These are phyloP conservation scores for Solanum tarapatanum DNA, from an alignment of 257 asterid genomes.

Conservation along the genomic window DNA sequence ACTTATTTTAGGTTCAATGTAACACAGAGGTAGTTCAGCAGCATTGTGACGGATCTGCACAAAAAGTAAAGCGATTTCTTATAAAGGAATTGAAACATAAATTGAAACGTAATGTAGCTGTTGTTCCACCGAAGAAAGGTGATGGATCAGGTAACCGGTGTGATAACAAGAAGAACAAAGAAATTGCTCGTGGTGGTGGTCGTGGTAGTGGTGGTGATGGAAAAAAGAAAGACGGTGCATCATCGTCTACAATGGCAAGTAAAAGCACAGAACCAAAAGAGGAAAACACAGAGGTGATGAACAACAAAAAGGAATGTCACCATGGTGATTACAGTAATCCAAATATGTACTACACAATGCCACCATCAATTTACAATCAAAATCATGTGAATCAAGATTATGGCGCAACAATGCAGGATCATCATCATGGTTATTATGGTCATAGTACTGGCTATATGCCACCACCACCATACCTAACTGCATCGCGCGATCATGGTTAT, in stretches of 20 bases:
- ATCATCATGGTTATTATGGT: background rate
- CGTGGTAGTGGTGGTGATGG: background rate
- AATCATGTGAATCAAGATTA: slow-evolving; percentile 45
- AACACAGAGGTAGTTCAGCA: slow-evolving; percentile 38
- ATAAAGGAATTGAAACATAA: slow-evolving; percentile 46
- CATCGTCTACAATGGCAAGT: slow-evolving; percentile 2
- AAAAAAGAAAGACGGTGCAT: background rate
- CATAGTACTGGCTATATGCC: slow-evolving; percentile 27
- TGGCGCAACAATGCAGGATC: slow-evolving; percentile 22
- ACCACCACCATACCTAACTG: too few species aligned
- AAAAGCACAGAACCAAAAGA: slow-evolving; percentile 11
- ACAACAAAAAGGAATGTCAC: slow-evolving; percentile 40
- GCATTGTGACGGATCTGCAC: slow-evolving; percentile 80
- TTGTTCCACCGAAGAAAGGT: slow-evolving; percentile 50
- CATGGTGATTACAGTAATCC: slow-evolving; percentile 12
- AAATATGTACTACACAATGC: slow-evolving; percentile 34
- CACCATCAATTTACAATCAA: slow-evolving; percentile 43
- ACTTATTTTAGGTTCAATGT: slow-evolving; percentile 21
- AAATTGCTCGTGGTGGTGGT: background rate
- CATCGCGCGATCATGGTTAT: too few species aligned
- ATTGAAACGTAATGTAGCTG: slow-evolving; percentile 33
- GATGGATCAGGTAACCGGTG: slow-evolving; percentile 10
- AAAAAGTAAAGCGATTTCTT: slow-evolving; percentile 51
- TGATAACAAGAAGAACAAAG: background rate
- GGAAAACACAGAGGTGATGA: slow-evolving; percentile 9